Percentiles rank a stretch among this genome's conserved stretches.
Evolutionary conservation across 2,329 filamentous ascomycete genomes (phyloP).

Genomic region (Fusarium incarnatum): DNA sequence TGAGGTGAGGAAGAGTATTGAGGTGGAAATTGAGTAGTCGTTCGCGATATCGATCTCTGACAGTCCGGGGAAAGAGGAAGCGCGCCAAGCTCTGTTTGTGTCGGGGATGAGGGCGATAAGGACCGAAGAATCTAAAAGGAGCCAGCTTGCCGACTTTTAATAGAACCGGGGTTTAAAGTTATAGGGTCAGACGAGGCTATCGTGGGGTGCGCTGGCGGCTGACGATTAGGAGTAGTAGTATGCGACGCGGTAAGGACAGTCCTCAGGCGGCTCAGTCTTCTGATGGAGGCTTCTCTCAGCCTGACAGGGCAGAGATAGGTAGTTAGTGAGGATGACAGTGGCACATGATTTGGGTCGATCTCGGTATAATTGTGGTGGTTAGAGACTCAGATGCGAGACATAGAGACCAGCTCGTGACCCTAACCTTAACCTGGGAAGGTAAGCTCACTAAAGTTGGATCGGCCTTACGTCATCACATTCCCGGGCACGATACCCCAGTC

Average conservation of each 20-base stretch:
- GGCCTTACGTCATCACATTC: constrained; percentile 46
- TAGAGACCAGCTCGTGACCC: constrained; percentile 39
- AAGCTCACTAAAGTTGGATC: constrained; percentile 21
- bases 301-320: constrained; percentile 36
- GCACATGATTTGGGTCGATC: constrained; percentile 43
- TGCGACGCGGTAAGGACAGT: constrained; percentile 8
- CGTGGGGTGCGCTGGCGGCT: constrained; percentile 25
- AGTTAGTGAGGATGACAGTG: constrained; percentile 33
- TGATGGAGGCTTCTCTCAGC: constrained; percentile 43
- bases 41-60: constrained; percentile 72
- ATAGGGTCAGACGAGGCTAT: constrained; percentile 25
- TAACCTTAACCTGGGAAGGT: constrained; percentile 6
- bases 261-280: constrained; percentile 49
- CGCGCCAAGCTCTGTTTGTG: constrained; percentile 66
- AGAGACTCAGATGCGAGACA: constrained; percentile 30
- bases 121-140: constrained; percentile 57
- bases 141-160: constrained; percentile 55
- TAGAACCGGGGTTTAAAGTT: constrained; percentile 6
- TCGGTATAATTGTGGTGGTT: constrained; percentile 23
- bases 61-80: constrained; percentile 74
- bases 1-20: constrained; percentile 78
- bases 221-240: constrained; percentile 13
- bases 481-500: background rate
- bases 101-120: constrained; percentile 53
- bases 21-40: constrained; percentile 77